These are phyloP conservation scores for Kazachstania sp. DNA, from an alignment of 1,139 yeast genomes.

Conservation along the genomic window DNA sequence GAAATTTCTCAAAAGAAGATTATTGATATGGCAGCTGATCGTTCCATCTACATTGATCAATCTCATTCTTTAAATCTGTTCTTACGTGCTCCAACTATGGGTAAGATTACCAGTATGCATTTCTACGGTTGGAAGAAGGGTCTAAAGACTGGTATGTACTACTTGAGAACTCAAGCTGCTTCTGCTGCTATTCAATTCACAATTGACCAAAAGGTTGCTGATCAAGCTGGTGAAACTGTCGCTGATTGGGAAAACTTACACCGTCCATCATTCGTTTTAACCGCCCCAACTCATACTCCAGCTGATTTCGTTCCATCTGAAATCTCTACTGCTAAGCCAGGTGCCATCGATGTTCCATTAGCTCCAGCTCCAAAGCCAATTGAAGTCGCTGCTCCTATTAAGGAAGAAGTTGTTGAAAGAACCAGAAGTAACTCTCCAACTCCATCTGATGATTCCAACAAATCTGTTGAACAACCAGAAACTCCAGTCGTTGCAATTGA, in stretches of 20 bases:
- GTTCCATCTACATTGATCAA: slow-evolving; percentile 90
- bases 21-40: slow-evolving; percentile 92
- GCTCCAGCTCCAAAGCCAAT: slow-evolving; percentile 4
- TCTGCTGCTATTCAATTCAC: slow-evolving; percentile 91
- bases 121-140: slow-evolving; percentile 97
- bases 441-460: slow-evolving; percentile 22
- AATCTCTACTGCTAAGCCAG: slow-evolving; percentile 8
- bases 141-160: slow-evolving; percentile 96
- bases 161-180: slow-evolving; percentile 91
- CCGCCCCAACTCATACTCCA: slow-evolving; percentile 26
- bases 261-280: slow-evolving; percentile 44
- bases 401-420: slow-evolving; percentile 1
- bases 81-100: slow-evolving; percentile 80
- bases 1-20: slow-evolving; percentile 83
- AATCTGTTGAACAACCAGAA: slow-evolving; percentile 17
- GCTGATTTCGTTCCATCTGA: slow-evolving; percentile 26
- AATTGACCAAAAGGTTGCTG: slow-evolving; percentile 51
- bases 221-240: slow-evolving; percentile 43
- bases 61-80: slow-evolving; percentile 87
- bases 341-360: slow-evolving; percentile 8
- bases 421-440: slow-evolving; percentile 25
- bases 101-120: slow-evolving; percentile 93
- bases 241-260: slow-evolving; percentile 50
- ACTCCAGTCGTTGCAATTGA: slow-evolving; percentile 24
- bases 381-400: slow-evolving; percentile 7